These are phyloP conservation scores for Sclerotiophoma versabilis DNA, from an alignment of 2,329 filamentous ascomycete genomes.

Conservation along the genomic window DNA sequence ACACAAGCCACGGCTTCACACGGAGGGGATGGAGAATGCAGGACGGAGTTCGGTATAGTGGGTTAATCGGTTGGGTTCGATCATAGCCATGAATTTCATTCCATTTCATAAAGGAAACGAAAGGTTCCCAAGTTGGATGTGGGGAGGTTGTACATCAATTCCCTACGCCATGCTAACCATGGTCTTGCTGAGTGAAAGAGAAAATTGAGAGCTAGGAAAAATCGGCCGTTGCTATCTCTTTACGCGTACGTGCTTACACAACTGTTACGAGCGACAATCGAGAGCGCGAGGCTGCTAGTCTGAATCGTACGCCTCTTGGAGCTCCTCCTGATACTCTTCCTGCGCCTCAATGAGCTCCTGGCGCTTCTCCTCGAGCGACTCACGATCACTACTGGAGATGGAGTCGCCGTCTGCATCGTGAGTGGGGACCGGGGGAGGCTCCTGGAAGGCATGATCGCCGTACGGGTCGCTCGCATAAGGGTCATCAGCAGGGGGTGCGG, in stretches of 20 bases:
- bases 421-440: conserved; percentile 47
- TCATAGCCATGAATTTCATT: conserved; percentile 4
- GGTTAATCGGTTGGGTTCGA: conserved; percentile 5
- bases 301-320: conserved; percentile 45
- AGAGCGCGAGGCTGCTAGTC: conserved; percentile 3
- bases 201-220: conserved; percentile 3
- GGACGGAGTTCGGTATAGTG: neutral
- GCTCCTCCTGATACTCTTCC: conserved; percentile 59
- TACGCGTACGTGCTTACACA: neutral
- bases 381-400: conserved; percentile 48
- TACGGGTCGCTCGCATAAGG: conserved; percentile 25
- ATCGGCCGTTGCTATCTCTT: conserved; percentile 1
- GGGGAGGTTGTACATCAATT: conserved; percentile 2
- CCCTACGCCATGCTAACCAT: conserved; percentile 19
- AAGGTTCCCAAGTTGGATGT: conserved; percentile 16
- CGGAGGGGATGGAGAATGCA: neutral
- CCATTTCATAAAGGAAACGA: conserved; percentile 17
- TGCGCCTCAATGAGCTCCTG: conserved; percentile 63
- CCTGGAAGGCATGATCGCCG: conserved; percentile 26
- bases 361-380: conserved; percentile 59
- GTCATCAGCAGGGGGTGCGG: conserved; percentile 14
- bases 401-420: conserved; percentile 53
- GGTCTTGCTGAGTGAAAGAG: neutral
- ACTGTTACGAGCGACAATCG: neutral
- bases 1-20: neutral